phyloP scores from a whole-genome alignment of 345 rosid species.

The Eucalyptus sp. region DNA sequence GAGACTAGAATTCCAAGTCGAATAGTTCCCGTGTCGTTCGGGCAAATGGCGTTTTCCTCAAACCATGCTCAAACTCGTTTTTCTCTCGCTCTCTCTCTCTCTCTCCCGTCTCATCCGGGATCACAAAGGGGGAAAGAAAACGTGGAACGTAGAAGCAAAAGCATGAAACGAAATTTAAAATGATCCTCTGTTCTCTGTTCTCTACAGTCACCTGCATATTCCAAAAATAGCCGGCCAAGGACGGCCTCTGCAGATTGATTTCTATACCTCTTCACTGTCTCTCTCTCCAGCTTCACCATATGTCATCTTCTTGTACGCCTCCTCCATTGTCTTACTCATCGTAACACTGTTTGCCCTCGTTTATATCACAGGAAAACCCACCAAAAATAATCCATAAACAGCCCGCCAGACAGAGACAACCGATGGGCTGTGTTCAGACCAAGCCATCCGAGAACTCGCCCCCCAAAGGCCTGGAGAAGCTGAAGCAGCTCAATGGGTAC shows the following conservation, averaged over 20 bases:
- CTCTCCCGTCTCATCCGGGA: not conserved
- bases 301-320: conserved; percentile 3
- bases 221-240: conserved; percentile 27
- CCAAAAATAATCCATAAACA: not conserved
- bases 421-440: conserved; percentile 46
- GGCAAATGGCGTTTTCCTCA: not conserved
- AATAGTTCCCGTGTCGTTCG: not conserved
- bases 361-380: not conserved
- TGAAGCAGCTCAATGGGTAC: conserved; percentile 38
- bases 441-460: conserved; percentile 22
- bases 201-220: not conserved
- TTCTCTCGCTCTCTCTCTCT: not conserved
- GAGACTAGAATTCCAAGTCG: not conserved
- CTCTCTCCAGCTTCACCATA: conserved; percentile 4
- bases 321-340: not conserved
- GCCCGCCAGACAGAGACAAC: not conserved
- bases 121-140: not conserved
- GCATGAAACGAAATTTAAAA: not conserved
- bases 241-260: conserved; percentile 11
- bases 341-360: not conserved
- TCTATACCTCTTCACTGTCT: not conserved
- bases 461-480: conserved; percentile 19
- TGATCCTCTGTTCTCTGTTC: not conserved
- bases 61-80: not conserved
- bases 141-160: not conserved